These are phyloP conservation scores for Syncephalastrum racemosum DNA, from an alignment of 371 early-diverging fungal genomes.

Conservation along the genomic window DNA sequence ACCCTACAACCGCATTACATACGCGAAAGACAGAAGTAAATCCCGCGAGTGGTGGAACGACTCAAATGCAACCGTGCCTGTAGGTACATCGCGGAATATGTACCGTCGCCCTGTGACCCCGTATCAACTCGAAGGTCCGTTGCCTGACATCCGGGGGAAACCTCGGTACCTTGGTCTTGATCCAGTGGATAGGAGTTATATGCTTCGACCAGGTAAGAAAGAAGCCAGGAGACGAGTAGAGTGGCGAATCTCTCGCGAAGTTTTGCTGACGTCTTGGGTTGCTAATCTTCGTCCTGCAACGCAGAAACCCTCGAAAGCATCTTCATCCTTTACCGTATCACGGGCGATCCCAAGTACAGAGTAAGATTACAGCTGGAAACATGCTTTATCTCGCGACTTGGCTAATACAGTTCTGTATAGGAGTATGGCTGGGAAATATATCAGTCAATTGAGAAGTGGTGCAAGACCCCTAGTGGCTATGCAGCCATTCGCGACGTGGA, in stretches of 20 bases:
- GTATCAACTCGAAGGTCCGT: no score
- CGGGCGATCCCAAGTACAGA: constrained; percentile 67
- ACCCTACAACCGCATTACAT: constrained; percentile 14
- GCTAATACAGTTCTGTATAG: constrained; percentile 5
- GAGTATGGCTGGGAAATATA: constrained; percentile 78
- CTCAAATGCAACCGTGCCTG: no score
- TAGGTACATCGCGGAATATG: no score
- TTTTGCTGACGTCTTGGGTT: no score
- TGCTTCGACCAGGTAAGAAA: constrained; percentile 29
- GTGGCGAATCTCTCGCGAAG: no score
- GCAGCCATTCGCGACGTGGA: constrained; percentile 61
- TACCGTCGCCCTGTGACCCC: no score
- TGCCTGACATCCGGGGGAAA: no score
- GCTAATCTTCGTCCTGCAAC: no score
- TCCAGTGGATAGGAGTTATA: constrained; percentile 10
- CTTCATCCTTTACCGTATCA: constrained; percentile 71
- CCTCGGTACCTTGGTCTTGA: constrained; percentile 5
- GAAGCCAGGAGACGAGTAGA: neutral
- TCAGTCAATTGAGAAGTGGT: constrained; percentile 67
- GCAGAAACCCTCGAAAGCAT: constrained; percentile 78
- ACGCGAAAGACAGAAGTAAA: no score
- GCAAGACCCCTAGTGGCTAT: constrained; percentile 61
- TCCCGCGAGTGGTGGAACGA: no score
- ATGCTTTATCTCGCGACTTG: no score
- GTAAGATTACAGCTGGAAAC: constrained; percentile 19